Evolutionary conservation across 2,329 filamentous ascomycete genomes (phyloP).

Genomic region (Penicillium digitatum): DNA sequence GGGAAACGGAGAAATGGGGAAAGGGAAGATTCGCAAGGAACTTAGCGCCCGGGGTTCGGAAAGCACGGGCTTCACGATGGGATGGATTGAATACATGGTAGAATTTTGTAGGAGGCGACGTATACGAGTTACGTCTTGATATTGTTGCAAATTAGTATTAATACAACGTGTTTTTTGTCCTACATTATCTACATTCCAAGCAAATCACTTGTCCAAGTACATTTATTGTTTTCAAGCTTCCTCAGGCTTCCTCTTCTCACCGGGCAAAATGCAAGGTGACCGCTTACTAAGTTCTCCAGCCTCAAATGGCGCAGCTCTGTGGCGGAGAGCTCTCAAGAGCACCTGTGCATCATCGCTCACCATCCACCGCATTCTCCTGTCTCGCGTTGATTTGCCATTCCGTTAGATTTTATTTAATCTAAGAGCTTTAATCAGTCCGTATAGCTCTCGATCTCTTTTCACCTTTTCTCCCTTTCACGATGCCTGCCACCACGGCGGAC

Average conservation of each 20-base stretch:
- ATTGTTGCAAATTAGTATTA: neutral
- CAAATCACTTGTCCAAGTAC: no score
- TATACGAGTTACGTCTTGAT: neutral
- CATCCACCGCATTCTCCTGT: slow-evolving; percentile 5
- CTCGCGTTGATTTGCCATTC: slow-evolving; percentile 5
- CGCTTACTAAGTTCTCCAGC: slow-evolving; percentile 18
- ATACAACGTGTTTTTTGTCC: neutral
- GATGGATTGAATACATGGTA: neutral
- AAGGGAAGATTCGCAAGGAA: slow-evolving; percentile 30
- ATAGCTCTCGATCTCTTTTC: neutral
- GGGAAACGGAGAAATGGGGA: slow-evolving; percentile 22
- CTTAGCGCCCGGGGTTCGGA: slow-evolving; percentile 34
- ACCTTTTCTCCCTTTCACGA: slow-evolving; percentile 45
- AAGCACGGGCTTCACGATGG: slow-evolving; percentile 10
- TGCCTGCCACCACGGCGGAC: slow-evolving; percentile 96
- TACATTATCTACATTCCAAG: neutral
- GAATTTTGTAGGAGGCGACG: neutral
- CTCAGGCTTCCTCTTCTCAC: neutral
- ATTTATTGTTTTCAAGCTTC: no score
- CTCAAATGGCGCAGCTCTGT: slow-evolving; percentile 17
- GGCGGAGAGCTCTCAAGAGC: slow-evolving; percentile 21
- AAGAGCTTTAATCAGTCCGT: slow-evolving; percentile 1
- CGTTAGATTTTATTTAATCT: slow-evolving; percentile 1
- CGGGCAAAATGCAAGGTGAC: neutral
- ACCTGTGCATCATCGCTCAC: slow-evolving; percentile 19